phyloP scores from a whole-genome alignment of 2,329 filamentous ascomycete genomes.

The Tolypocladium guangdongense region DNA sequence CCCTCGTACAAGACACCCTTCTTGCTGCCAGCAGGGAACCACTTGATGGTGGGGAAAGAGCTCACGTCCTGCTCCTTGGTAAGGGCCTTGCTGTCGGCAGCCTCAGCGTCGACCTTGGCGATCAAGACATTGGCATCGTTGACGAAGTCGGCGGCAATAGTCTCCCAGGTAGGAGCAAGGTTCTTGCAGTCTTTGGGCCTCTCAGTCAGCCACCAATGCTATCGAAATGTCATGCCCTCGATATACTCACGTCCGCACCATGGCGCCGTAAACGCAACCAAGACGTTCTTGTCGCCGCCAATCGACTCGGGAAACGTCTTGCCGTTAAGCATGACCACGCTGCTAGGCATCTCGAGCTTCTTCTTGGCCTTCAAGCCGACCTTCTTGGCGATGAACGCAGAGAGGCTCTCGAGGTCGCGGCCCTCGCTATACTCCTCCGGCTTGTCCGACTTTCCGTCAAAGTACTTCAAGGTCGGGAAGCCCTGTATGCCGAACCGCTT shows the following conservation, averaged over 20 bases:
- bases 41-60: constrained; percentile 96
- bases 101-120: constrained; percentile 92
- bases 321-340: constrained; percentile 73
- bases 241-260: constrained; percentile 88
- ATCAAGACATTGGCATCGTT: constrained; percentile 71
- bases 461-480: constrained; percentile 96
- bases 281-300: constrained; percentile 76
- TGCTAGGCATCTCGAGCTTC: constrained; percentile 61
- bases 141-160: constrained; percentile 69
- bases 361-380: constrained; percentile 72
- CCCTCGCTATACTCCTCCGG: constrained; percentile 80
- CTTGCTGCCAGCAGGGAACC: constrained; percentile 78
- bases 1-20: constrained; percentile 62
- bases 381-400: constrained; percentile 74
- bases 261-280: constrained; percentile 94
- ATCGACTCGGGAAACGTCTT: constrained; percentile 64
- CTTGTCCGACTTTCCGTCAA: constrained; percentile 84
- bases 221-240: not conserved
- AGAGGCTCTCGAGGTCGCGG: constrained; percentile 77
- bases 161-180: constrained; percentile 85
- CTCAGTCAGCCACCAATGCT: not conserved
- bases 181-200: constrained; percentile 74
- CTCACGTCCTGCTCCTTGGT: constrained; percentile 66
- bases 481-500: constrained; percentile 83
- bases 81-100: constrained; percentile 69